A percentile compares a stretch with the other conserved stretches of the same genome.
These are phyloP conservation scores for Silene latifolia DNA, from an alignment of 148 eudicot species.

Conservation along the genomic window DNA sequence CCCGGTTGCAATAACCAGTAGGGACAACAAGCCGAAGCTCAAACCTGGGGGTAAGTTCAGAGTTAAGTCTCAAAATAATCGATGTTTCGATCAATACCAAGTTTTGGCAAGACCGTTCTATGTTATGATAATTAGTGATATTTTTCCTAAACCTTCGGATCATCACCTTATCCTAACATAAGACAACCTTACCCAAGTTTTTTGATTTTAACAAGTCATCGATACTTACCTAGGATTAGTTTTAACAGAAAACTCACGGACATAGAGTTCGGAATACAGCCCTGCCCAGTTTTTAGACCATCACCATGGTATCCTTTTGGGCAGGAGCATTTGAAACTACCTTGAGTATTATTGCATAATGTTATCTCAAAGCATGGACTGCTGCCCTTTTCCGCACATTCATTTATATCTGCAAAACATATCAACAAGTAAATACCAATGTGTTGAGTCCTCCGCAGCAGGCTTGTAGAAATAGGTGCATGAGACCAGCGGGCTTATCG, in stretches of 20 bases:
- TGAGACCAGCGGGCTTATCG: too few relatives aligned
- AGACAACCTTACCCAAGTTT: background rate
- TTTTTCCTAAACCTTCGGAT: background rate
- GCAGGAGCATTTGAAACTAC: conserved; percentile 23
- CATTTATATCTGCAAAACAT: conserved; percentile 20
- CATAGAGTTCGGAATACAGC: background rate
- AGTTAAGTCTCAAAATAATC: background rate
- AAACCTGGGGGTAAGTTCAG: background rate
- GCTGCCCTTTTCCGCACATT: conserved; percentile 12
- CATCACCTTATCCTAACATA: background rate
- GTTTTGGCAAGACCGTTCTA: background rate
- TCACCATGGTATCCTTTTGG: conserved; percentile 25
- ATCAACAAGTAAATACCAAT: background rate
- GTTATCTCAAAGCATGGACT: conserved; percentile 17
- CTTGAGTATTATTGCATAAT: conserved; percentile 18
- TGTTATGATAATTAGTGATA: background rate
- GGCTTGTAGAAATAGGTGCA: too few relatives aligned
- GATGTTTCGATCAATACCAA: background rate
- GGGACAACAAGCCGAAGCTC: conserved; percentile 7
- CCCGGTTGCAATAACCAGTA: background rate
- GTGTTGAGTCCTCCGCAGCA: too few relatives aligned
- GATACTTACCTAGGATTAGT: background rate
- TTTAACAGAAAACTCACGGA: background rate
- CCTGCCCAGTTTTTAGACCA: conserved; percentile 8
- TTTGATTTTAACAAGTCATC: too few relatives aligned